These are phyloP conservation scores for Neofusicoccum kwambonambiense DNA, from an alignment of 2,329 filamentous ascomycete genomes.

Conservation along the genomic window DNA sequence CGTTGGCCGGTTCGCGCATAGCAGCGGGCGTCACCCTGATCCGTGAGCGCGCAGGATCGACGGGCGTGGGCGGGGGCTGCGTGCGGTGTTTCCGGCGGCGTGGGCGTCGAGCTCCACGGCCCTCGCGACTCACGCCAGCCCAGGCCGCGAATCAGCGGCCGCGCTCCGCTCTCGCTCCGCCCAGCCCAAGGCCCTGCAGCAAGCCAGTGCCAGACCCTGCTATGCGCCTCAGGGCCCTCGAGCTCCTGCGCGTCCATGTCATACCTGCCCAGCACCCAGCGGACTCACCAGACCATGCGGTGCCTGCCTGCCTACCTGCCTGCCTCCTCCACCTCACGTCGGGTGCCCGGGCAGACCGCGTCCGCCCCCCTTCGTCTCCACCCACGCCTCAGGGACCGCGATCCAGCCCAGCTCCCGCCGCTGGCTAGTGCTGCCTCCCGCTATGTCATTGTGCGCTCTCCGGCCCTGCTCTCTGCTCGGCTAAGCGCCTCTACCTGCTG, in stretches of 20 bases:
- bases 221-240: not conserved
- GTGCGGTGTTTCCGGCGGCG: not conserved
- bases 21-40: too few relatives aligned
- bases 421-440: not conserved
- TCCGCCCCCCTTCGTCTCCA: not conserved
- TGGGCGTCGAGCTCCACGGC: not conserved
- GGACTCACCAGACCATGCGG: not conserved
- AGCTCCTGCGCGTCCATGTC: not conserved
- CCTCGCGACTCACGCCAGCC: not conserved
- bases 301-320: not conserved
- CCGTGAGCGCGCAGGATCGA: not conserved
- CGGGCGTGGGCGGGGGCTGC: not conserved
- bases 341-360: not conserved
- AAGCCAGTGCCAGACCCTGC: not conserved
- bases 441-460: slow-evolving; percentile 7
- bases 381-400: not conserved
- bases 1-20: too few relatives aligned
- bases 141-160: not conserved
- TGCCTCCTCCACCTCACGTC: not conserved
- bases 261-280: not conserved
- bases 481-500: not conserved
- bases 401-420: not conserved
- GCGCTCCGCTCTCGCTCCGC: not conserved
- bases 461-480: slow-evolving; percentile 3
- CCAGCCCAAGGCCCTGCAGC: not conserved